Percentiles rank a stretch among this genome's conserved stretches.
These are phyloP conservation scores for Lepiota subincarnata DNA, from an alignment of 768 basidiomycete genomes.

Conservation along the genomic window DNA sequence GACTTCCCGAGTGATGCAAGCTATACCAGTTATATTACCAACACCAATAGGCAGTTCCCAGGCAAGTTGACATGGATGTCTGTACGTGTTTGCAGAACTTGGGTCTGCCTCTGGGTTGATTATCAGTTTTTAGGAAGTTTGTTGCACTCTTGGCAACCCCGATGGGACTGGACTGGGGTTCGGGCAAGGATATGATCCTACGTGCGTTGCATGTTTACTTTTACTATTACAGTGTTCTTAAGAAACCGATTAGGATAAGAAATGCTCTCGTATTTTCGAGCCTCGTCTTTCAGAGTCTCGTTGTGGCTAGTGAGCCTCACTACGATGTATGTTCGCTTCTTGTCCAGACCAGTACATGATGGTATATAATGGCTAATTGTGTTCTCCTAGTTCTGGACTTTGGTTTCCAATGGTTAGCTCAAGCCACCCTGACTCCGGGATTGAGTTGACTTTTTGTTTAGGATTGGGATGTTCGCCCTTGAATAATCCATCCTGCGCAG, in stretches of 20 bases:
- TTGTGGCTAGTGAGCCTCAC: conserved; percentile 32
- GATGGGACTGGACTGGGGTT: conserved; percentile 31
- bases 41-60: conserved; percentile 22
- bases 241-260: conserved; percentile 21
- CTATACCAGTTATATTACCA: conserved; percentile 27
- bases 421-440: conserved; percentile 8
- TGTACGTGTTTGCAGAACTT: conserved; percentile 16
- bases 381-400: conserved; percentile 31
- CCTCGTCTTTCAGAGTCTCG: conserved; percentile 34
- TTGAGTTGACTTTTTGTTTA: conserved; percentile 9
- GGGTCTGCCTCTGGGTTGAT: not conserved
- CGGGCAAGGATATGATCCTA: conserved; percentile 33
- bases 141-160: conserved; percentile 32
- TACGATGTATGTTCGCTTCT: conserved; percentile 29
- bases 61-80: conserved; percentile 37
- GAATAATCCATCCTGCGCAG: conserved; percentile 29
- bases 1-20: conserved; percentile 38
- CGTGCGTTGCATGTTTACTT: conserved; percentile 15
- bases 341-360: not conserved
- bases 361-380: not conserved
- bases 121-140: conserved; percentile 26
- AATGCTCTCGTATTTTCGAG: conserved; percentile 37
- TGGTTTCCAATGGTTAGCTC: conserved; percentile 28
- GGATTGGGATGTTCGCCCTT: conserved; percentile 37
- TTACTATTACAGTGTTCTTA: not conserved